Base-by-base conservation (phyloP, 2,329 filamentous ascomycete species). In the Daldinia eschscholtzii region DNA sequence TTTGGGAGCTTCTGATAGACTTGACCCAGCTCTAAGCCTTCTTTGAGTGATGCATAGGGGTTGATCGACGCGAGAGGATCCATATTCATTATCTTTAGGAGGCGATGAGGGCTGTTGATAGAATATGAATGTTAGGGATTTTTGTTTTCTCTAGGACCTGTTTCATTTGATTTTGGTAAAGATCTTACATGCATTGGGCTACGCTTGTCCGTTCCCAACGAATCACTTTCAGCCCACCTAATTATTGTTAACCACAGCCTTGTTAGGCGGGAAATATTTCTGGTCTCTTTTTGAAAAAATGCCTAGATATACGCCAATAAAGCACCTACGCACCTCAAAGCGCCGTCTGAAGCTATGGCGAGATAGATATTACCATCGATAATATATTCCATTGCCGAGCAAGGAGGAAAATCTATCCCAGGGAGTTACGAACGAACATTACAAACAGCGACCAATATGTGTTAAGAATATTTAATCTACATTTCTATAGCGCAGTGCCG, bases 51-150 rank as follows among this genome's bases (percentile, higher is more conserved):
- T 10, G 57, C 53, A 23, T 70, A 67, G 5, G 67, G 57, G 37
- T 70, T 70, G 57, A 70, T 55, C 9, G 64, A 64, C 4, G 67
- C 60, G 30, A 70, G 60, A 57, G 64, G 67, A 13, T 70, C 64
- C 64, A 66, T 65, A 7, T 26, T 57, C 13, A 52, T 12, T 23
- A 12, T 3, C 26, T 15, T 10, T 4, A 2, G 20, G 13, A 46
- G 20, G 20, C 5, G 26, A 26, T 46, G 23, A 46, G 13, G 12
- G 42, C 26, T 46, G 3, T 10, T 20, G 10, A 6, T 23, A 20
- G 7, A 3, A 42, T 9, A 46, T 12, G 9, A 13, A 23, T 46
- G 42, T 2, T 13, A 13, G 42, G 20, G 10, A 35, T 35, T 9
- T 9, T 46, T 4, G 2, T 6, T 7, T 20, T 9, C 4, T 20